Evolutionary conservation across 75 land plant genomes (phyloP), one percentile per base, ranked within the genome.

Genomic region (Sequoiadendron giganteum): DNA sequence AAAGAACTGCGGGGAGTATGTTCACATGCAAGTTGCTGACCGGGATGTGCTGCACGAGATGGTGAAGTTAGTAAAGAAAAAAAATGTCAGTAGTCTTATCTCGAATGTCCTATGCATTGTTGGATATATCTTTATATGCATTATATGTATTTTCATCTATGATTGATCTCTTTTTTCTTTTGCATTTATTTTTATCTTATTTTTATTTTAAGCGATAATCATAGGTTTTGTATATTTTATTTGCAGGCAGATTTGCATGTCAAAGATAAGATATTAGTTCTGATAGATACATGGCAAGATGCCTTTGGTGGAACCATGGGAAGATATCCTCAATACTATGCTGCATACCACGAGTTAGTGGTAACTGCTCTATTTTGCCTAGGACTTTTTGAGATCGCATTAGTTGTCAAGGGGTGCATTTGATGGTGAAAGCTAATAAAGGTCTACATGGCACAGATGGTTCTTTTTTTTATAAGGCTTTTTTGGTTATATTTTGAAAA

Each of bases 251-350:
- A 95, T 86, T 88, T 93, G 89, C 97, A 94, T 56, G 99, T 97
- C 42, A 96, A 93, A 83, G 99, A 97, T 76, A 96, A 97, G 88
- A 94, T 96, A 88, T 88, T 97, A 65, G 86, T 92, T 81, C 85
- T 97, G 65, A 89, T 97, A 52, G 98, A 96, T 85, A 95, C 97
- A 38, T 97, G 99, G 99, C 98, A 96, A 95, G 98, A 97, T 86
- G 97, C 99, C 73, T 97, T 97, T 93, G 99, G 99, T 85, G 98
- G 99, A 58, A 77, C 99, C 88, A 90, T 96, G 68, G 97, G 99
- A 85, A 95, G 97, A 92, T 96, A 95, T 90, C 98, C 99, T 81
- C 99, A 97, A 91, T 97, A 96, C 83, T 96, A 92, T 90, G 91
- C 92, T 79, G 99, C 97, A 43, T 96, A 96, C 89, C 95, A 94